A percentile compares a stretch with the other conserved stretches of the same genome.
phyloP scores from a whole-genome alignment of 1,284 basidiomycete species.

The Chiua sp. region DNA sequence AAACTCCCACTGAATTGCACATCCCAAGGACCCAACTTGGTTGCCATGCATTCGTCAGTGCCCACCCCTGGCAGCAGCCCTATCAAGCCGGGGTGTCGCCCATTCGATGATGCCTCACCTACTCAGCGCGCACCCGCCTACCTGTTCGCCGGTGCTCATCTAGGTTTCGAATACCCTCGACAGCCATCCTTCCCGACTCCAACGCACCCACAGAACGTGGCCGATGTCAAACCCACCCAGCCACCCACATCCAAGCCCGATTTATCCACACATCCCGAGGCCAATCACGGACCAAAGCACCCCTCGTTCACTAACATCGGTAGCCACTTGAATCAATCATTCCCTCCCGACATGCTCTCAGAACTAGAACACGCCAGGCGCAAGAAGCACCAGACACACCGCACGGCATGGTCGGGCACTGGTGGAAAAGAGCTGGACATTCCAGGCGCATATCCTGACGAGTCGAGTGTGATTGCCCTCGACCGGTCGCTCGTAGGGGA shows the following conservation, averaged over 20 bases:
- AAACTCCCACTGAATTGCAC: constrained; percentile 12
- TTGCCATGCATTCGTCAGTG: constrained; percentile 11
- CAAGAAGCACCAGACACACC: not conserved
- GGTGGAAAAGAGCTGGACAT: constrained; percentile 8
- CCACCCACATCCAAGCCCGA: not conserved
- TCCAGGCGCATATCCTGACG: constrained; percentile 12
- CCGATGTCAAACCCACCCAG: not conserved
- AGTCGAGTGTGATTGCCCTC: constrained; percentile 30
- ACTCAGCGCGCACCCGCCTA: constrained; percentile 1
- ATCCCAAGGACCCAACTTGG: constrained; percentile 16
- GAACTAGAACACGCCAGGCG: constrained; percentile 4
- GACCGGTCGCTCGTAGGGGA: constrained; percentile 19
- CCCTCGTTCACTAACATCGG: constrained; percentile 12
- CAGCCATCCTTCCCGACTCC: not conserved
- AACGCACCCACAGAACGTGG: not conserved
- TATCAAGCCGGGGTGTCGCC: not conserved
- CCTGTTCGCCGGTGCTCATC: constrained; percentile 1
- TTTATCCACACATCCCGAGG: constrained; percentile 4
- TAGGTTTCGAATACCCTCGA: not conserved
- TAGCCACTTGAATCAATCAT: not conserved
- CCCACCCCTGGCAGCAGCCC: constrained; percentile 26
- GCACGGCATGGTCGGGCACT: no score
- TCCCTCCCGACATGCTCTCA: constrained; percentile 1
- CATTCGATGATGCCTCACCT: constrained; percentile 16
- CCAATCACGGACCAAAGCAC: constrained; percentile 19